phyloP scores from a whole-genome alignment of 805 yeast genomes.

The Candida namnaoensis region DNA sequence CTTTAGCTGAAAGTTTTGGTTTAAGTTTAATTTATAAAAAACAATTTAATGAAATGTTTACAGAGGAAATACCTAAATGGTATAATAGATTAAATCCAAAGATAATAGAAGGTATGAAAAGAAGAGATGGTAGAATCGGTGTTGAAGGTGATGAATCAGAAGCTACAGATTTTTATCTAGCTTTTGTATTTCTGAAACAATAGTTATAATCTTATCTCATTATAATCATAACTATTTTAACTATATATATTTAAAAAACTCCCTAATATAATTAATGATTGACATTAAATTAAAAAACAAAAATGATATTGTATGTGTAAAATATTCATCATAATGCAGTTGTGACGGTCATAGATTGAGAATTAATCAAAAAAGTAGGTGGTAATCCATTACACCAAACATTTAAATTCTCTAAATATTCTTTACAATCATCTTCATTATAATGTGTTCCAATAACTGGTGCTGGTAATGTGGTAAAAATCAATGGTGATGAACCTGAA shows the following conservation, averaged over 20 bases:
- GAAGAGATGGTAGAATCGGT: constrained; percentile 76
- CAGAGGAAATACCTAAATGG: constrained; percentile 66
- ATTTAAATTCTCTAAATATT: constrained; percentile 68
- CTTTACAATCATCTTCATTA: constrained; percentile 57
- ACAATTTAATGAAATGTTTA: constrained; percentile 77
- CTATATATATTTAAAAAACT: not conserved
- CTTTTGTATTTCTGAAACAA: constrained; percentile 68
- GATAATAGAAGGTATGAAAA: constrained; percentile 58
- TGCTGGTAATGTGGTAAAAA: constrained; percentile 85
- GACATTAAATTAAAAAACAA: not conserved
- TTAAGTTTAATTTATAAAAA: constrained; percentile 62
- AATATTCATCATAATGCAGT: constrained; percentile 54
- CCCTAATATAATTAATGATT: not conserved
- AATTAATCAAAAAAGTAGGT: constrained; percentile 74
- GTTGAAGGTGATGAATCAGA: constrained; percentile 87
- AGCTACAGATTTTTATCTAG: constrained; percentile 75
- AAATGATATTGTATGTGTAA: not conserved
- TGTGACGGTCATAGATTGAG: constrained; percentile 94
- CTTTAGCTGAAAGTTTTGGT: constrained; percentile 77
- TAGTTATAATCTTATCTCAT: not conserved
- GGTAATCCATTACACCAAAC: constrained; percentile 80
- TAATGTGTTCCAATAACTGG: constrained; percentile 79
- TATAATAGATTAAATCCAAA: constrained; percentile 48
- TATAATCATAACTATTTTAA: no score
- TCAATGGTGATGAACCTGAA: constrained; percentile 60